A percentile compares a stretch with the other conserved stretches of the same genome.
Evolutionary conservation across 768 basidiomycete species (phyloP).

Genomic region (Lactarius hengduanensis): DNA sequence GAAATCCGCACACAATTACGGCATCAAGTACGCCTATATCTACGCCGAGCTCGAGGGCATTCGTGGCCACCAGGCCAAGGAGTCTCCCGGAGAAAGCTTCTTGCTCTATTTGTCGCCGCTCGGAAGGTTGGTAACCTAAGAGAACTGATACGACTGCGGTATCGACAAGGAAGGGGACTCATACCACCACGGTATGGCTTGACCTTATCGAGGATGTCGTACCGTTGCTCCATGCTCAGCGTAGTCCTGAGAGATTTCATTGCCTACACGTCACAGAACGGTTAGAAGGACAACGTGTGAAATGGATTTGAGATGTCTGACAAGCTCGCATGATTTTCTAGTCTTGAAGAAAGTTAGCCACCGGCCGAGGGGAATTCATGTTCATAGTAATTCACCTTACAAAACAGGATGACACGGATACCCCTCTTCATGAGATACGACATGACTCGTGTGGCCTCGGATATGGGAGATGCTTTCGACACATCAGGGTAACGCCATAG

Average conservation of each 20-base stretch:
- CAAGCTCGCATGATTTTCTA: constrained; percentile 79
- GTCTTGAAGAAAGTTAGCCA: constrained; percentile 45
- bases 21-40: constrained; percentile 88
- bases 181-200: constrained; percentile 83
- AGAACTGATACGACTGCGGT: neutral
- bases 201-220: constrained; percentile 72
- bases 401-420: constrained; percentile 82
- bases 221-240: constrained; percentile 69
- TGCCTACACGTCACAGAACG: constrained; percentile 42
- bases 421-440: constrained; percentile 80
- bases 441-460: constrained; percentile 72
- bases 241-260: constrained; percentile 76
- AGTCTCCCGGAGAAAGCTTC: constrained; percentile 84
- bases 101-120: constrained; percentile 78
- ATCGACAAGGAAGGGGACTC: constrained; percentile 23
- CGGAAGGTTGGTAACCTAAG: constrained; percentile 41
- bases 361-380: neutral
- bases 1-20: constrained; percentile 88
- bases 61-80: constrained; percentile 85
- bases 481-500: constrained; percentile 71
- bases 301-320: constrained; percentile 35
- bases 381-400: constrained; percentile 52
- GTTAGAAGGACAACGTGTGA: neutral
- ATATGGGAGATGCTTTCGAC: constrained; percentile 56
- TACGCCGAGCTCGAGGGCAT: constrained; percentile 88